A percentile compares a stretch with the other conserved stretches of the same genome.
Conservation (phyloP, 768 basidiomycete species). For the Hemileccinum rubropunctum region DNA sequence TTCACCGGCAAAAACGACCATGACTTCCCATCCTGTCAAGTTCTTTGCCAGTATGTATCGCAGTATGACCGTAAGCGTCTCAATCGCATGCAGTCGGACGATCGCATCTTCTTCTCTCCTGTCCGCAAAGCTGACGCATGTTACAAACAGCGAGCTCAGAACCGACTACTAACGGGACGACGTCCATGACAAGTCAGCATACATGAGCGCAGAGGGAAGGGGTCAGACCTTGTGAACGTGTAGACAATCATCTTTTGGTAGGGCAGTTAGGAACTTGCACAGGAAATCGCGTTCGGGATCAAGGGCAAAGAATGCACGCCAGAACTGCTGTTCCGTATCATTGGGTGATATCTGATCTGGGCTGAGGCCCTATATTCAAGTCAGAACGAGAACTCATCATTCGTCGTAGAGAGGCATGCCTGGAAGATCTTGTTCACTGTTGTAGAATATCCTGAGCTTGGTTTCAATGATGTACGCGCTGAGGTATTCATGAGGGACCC, state of each 20-base stretch:
- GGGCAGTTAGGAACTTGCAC: constrained; percentile 34
- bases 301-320: constrained; percentile 49
- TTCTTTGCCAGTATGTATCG: constrained; percentile 54
- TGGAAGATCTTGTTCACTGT: constrained; percentile 50
- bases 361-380: constrained; percentile 36
- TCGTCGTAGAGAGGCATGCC: constrained; percentile 18
- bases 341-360: constrained; percentile 44
- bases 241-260: constrained; percentile 51
- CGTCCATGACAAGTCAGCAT: constrained; percentile 10
- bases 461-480: constrained; percentile 11
- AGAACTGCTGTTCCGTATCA: constrained; percentile 47
- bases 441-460: constrained; percentile 47
- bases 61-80: constrained; percentile 47
- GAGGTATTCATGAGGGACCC: constrained; percentile 15
- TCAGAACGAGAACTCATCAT: constrained; percentile 1
- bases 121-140: constrained; percentile 42
- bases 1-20: constrained; percentile 65
- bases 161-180: constrained; percentile 44
- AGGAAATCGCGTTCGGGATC: constrained; percentile 51
- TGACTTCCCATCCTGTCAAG: constrained; percentile 67
- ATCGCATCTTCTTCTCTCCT: constrained; percentile 22
- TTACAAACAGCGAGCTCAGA: constrained; percentile 44
- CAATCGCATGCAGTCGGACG: constrained; percentile 41
- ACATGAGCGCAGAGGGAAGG: background rate
- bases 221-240: constrained; percentile 48